Base-by-base conservation (phyloP, 129 eudicot species). In the Escallonia rubra region DNA sequence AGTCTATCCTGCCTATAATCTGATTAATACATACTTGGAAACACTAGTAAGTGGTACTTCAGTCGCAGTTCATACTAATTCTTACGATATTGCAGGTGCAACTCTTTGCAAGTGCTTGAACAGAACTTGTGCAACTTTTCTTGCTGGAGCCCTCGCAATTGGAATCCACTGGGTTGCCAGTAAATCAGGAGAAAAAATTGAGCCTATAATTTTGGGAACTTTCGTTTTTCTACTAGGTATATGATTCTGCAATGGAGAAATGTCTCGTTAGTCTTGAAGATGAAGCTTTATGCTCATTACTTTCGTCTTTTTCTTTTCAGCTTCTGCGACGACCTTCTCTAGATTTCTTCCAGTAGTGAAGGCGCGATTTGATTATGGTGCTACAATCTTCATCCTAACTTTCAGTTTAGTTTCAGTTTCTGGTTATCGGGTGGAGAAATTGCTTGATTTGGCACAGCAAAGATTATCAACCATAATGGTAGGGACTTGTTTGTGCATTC, bases 401-500 rank as follows among this genome's bases (percentile, higher is more conserved):
- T 90, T 86, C 87, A 81, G 88, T 48, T 72, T 90, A 54, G 84
- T 90, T 4, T 83, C 96, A 23, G 74, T 90, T 10, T 90, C 96
- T 12, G 90, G 96, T 13, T 90, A 82, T 69, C 85, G 96, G 3
- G 82, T 89, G 44, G 93, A 80, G 53, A 75, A 89, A 70, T 74
- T 89, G 46, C 8, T 83, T 7, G 51, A 61, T 11, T 23, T 89
- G 84, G 92, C 96, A 49, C 82, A 83, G 8, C 66, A 83, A 16
- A 83, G 96, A 50, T 15, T 83, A 38, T 66, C 87, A 57, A 89
- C 93, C 6, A 80, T 86, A 62, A 72, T 85, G 47, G 82, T 90
- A 48, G 96, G 96, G 11, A 79, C 85, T 54, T 77, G 81, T 43
- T 59, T 86, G 56, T 86, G 90, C 82, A 79, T 90, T 66, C 62